A percentile compares a stretch with the other conserved stretches of the same genome.
Evolutionary conservation across 768 basidiomycete genomes (phyloP).

Genomic region (Lyophyllum decastes): DNA sequence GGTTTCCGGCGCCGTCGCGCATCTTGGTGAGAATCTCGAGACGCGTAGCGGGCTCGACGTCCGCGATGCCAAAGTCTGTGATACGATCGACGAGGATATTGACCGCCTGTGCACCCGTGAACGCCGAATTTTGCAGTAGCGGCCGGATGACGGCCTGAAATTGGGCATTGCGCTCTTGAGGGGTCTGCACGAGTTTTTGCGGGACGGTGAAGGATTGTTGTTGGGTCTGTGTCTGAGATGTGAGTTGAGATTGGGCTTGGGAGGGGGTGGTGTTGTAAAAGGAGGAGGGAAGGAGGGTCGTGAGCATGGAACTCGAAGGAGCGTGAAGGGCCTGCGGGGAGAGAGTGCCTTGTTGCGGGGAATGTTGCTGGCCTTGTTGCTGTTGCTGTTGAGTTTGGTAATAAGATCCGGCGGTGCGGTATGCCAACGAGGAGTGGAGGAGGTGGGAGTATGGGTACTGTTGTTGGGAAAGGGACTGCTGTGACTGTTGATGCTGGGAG

Average conservation of each 20-base stretch:
- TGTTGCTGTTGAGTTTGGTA: conserved; percentile 27
- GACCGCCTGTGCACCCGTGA: conserved; percentile 73
- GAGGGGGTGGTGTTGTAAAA: conserved; percentile 25
- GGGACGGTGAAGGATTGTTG: conserved; percentile 20
- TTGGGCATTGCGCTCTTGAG: conserved; percentile 55
- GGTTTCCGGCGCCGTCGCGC: conserved; percentile 81
- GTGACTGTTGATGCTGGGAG: conserved; percentile 35
- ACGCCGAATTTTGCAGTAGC: conserved; percentile 55
- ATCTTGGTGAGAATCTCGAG: conserved; percentile 80
- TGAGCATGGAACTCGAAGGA: conserved; percentile 49
- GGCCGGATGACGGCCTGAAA: conserved; percentile 57
- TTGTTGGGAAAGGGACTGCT: conserved; percentile 32
- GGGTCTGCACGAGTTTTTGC: conserved; percentile 34
- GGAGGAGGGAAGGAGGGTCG: conserved; percentile 28
- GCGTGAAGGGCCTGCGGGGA: conserved; percentile 72
- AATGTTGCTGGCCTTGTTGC: conserved; percentile 27
- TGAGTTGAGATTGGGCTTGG: conserved; percentile 1
- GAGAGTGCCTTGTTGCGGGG: conserved; percentile 58
- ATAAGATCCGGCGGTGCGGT: conserved; percentile 23
- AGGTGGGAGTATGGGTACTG: conserved; percentile 47
- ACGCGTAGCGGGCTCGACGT: conserved; percentile 66
- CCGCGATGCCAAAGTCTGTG: conserved; percentile 57
- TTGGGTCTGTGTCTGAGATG: conserved; percentile 17
- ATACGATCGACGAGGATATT: conserved; percentile 59
- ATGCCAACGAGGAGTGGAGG: conserved; percentile 26